A percentile compares a stretch with the other conserved stretches of the same genome.
These are phyloP conservation scores for Grammothele lineata DNA, from an alignment of 768 basidiomycete species.

Conservation along the genomic window DNA sequence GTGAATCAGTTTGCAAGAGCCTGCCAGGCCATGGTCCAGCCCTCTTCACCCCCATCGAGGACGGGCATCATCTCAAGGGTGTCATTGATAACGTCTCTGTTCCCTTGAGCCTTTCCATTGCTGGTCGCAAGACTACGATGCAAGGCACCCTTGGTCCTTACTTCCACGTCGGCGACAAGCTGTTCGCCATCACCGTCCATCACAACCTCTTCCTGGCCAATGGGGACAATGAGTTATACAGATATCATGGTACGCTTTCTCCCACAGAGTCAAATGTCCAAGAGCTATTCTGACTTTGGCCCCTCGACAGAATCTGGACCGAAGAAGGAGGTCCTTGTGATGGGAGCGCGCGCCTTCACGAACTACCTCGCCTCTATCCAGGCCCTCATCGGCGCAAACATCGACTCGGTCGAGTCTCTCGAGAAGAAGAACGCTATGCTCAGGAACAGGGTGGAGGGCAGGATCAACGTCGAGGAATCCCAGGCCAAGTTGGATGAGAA, in stretches of 20 bases:
- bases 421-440: no score
- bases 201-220: slow-evolving; percentile 8
- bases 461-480: no score
- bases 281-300: no score
- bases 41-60: background rate
- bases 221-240: slow-evolving; percentile 2
- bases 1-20: slow-evolving; percentile 6
- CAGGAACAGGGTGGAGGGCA: no score
- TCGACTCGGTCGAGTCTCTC: no score
- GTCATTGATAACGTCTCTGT: background rate
- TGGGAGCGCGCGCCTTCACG: background rate
- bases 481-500: no score
- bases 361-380: slow-evolving; percentile 23
- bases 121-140: background rate
- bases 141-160: slow-evolving; percentile 8
- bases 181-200: slow-evolving; percentile 1
- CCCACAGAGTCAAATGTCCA: no score
- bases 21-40: background rate
- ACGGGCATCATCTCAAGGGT: background rate
- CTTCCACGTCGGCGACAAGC: background rate
- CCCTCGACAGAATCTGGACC: slow-evolving; percentile 17
- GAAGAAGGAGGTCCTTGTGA: slow-evolving; percentile 26
- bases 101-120: background rate
- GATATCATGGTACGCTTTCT: no score
- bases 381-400: background rate